Percentiles rank a stretch among this genome's conserved stretches.
Evolutionary conservation across 202 grass and related monocot species (phyloP).

Genomic region (Digitaria exilis): DNA sequence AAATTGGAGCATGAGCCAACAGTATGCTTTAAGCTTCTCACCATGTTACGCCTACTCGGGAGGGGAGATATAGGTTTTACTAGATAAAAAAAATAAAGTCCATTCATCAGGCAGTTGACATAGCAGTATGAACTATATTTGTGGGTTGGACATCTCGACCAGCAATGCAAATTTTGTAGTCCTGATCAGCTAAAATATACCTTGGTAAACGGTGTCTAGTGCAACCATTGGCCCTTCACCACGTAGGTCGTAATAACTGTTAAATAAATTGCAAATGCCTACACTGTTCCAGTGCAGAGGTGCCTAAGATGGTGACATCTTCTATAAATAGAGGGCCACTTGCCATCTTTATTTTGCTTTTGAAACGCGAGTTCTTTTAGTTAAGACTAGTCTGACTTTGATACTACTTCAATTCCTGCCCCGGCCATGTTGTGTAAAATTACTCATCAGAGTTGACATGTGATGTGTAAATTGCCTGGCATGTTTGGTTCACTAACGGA

Average conservation of each 20-base stretch:
- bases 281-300: neutral
- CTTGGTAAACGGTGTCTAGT: neutral
- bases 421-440: too few species aligned
- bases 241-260: neutral
- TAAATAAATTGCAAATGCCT: neutral
- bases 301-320: neutral
- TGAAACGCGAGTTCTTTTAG: neutral
- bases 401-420: neutral
- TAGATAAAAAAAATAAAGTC: too few species aligned
- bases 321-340: neutral
- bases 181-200: neutral
- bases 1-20: neutral
- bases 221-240: conserved; percentile 2
- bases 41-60: too few species aligned
- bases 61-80: neutral
- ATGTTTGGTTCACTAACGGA: conserved; percentile 9
- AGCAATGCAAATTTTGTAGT: conserved; percentile 2
- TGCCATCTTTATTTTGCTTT: neutral
- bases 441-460: neutral
- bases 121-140: neutral
- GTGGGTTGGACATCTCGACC: neutral
- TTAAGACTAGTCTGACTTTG: neutral
- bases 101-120: neutral
- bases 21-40: too few species aligned
- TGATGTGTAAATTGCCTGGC: neutral